Base-by-base conservation (phyloP, 345 rosid genomes). In the Populus pruinosa region DNA sequence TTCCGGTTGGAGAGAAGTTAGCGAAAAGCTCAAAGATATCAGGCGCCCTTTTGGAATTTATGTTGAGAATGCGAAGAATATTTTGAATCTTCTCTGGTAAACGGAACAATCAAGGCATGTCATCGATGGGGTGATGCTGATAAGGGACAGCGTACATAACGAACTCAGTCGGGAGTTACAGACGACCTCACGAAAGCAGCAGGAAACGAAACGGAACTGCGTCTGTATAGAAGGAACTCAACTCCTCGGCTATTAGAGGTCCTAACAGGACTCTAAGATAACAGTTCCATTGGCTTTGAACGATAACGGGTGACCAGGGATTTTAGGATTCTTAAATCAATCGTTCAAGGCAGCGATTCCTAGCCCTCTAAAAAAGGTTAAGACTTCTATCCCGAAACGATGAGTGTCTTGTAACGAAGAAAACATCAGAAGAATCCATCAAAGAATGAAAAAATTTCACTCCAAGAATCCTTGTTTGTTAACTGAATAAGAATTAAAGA, bases 61-160 rank as follows among this genome's bases (percentile, higher is more conserved):
- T 8, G 84, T 87, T 7, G 73, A 82, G 43, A 91, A 91, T 6
- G 87, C 89, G 27, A 89, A 86, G 81, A 94, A 88, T 86, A 69
- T 94, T 33, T 55, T 92, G 86, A 89, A 82, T 66, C 88, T 8
- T 82, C 88, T 31, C 90, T 81, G 76, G 76, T 83, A 33, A 33
- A 33, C 5, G 36, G 5, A 33, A 33, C 5, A 4, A 33, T 33
- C 36, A 31, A 31, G 33, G 33, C 31, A 29, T 29, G 31, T 29
- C 31, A 29, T 29, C 31, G 31, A 29, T 29, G 31, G 31, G 31
- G 31, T 29, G 31, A 2, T 29, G 2, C 31, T 29, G 31, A 29
- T 29, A 29, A 29, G 31, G 31, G 31, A 29, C 31, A 29, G 31
- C 31, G 31, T 29, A 29, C 31, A 29, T 29, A 29, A 29, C 1